phyloP scores from a whole-genome alignment of 176 grass and related monocot genomes.

The Cenchrus purpureus region DNA sequence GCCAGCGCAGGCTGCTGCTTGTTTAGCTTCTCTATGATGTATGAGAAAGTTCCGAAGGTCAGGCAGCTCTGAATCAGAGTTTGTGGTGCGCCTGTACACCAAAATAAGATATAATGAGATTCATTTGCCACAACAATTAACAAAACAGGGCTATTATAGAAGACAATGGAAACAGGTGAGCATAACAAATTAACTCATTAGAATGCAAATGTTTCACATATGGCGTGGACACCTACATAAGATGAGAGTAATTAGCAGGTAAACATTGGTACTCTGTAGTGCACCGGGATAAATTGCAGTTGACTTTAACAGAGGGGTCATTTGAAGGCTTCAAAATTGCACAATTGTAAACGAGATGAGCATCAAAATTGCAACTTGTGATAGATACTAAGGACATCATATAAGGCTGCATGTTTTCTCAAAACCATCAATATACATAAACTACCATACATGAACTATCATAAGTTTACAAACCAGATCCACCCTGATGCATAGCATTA shows the following conservation, averaged over 20 bases:
- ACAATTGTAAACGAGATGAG: background rate
- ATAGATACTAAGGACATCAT: background rate
- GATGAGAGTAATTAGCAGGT: background rate
- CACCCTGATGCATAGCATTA: background rate
- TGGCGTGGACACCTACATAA: slow-evolving; percentile 2
- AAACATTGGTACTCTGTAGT: background rate
- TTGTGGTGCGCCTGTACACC: slow-evolving; percentile 65
- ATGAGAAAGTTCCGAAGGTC: slow-evolving; percentile 82
- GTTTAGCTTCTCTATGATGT: slow-evolving; percentile 76
- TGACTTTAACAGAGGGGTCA: background rate
- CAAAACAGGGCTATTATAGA: background rate
- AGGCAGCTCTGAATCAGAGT: slow-evolving; percentile 78
- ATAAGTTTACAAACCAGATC: slow-evolving; percentile 11
- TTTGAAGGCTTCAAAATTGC: background rate
- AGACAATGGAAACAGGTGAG: slow-evolving; percentile 12
- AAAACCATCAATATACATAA: slow-evolving; percentile 23
- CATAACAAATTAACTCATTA: background rate
- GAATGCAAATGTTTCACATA: background rate
- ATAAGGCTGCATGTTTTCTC: background rate
- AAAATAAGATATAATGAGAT: background rate
- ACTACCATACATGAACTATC: slow-evolving; percentile 6
- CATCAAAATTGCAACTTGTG: background rate
- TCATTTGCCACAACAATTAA: background rate
- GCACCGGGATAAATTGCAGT: background rate
- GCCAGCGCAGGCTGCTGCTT: slow-evolving; percentile 69